Conservation (phyloP, 495 filamentous ascomycete genomes). For the Hyphodiscus hymeniophilus region DNA sequence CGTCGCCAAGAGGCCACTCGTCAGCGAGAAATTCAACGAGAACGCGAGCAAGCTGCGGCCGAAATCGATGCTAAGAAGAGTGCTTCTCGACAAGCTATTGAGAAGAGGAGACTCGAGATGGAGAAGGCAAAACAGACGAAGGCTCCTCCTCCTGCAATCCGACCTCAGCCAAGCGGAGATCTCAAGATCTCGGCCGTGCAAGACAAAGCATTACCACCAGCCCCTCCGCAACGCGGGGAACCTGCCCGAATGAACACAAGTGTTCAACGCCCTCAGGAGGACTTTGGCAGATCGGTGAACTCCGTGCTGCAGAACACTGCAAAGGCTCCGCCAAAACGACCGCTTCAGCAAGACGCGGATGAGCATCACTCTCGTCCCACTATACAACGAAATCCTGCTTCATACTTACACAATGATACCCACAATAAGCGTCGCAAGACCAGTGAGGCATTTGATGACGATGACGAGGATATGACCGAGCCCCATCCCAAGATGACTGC, state of each 20-base stretch:
- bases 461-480: slow-evolving; percentile 21
- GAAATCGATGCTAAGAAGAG: slow-evolving; percentile 51
- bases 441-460: slow-evolving; percentile 29
- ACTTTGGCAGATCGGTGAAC: slow-evolving; percentile 34
- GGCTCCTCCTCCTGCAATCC: slow-evolving; percentile 42
- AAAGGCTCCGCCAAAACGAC: slow-evolving; percentile 39
- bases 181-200: slow-evolving; percentile 10
- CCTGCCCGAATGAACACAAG: slow-evolving; percentile 29
- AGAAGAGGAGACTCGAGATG: slow-evolving; percentile 55
- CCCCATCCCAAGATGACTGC: slow-evolving; percentile 49
- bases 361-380: slow-evolving; percentile 19
- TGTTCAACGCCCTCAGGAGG: slow-evolving; percentile 31
- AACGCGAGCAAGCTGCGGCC: slow-evolving; percentile 22
- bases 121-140: slow-evolving; percentile 51
- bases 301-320: slow-evolving; percentile 31
- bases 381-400: slow-evolving; percentile 33
- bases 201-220: slow-evolving; percentile 20
- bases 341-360: slow-evolving; percentile 43
- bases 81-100: slow-evolving; percentile 61
- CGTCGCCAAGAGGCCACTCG: slow-evolving; percentile 38
- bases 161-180: slow-evolving; percentile 38
- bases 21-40: slow-evolving; percentile 41
- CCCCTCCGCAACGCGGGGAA: slow-evolving; percentile 13
- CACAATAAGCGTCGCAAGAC: slow-evolving; percentile 51
- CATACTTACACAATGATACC: slow-evolving; percentile 34